A percentile compares a stretch with the other conserved stretches of the same genome.
Conservation (phyloP, 108 stramenopile genomes). For the Mediolabrus comicus region DNA sequence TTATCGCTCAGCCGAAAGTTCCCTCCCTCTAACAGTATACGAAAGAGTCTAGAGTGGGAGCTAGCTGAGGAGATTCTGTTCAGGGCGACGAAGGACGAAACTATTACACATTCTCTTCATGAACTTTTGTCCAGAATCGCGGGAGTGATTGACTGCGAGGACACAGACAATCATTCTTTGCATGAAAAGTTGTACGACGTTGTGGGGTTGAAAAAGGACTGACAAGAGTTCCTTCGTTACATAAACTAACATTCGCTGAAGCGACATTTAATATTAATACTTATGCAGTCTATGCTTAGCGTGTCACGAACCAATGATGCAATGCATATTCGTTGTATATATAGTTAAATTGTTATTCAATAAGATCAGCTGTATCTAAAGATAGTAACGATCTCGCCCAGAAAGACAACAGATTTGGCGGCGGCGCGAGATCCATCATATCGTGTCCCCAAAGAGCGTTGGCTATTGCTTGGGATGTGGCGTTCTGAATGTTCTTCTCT, state of each 20-base stretch:
- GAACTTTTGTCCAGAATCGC: not conserved
- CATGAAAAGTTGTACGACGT: conserved; percentile 4
- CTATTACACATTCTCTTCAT: not conserved
- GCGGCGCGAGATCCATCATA: conserved; percentile 40
- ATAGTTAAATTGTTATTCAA: too few species aligned
- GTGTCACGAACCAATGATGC: too few species aligned
- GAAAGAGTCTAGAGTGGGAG: not conserved
- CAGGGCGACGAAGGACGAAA: not conserved
- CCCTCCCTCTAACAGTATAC: not conserved
- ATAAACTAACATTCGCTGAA: not conserved
- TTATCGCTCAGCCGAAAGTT: conserved; percentile 27
- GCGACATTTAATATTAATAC: not conserved
- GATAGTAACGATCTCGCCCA: conserved; percentile 48
- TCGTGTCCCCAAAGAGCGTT: conserved; percentile 72
- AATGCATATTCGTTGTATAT: too few species aligned
- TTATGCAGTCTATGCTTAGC: conserved; percentile 10
- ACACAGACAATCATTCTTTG: conserved; percentile 1
- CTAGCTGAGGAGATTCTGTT: not conserved
- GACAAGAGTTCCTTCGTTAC: too few species aligned
- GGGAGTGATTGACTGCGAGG: conserved; percentile 19
- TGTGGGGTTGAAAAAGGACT: conserved; percentile 4
- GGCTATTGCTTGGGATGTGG: conserved; percentile 64
- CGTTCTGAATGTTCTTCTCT: conserved; percentile 43
- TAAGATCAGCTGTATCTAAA: not conserved
- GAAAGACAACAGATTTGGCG: conserved; percentile 48